Base-by-base conservation (phyloP, 108 stramenopile species). In the Pseudonitzschia pungens region DNA sequence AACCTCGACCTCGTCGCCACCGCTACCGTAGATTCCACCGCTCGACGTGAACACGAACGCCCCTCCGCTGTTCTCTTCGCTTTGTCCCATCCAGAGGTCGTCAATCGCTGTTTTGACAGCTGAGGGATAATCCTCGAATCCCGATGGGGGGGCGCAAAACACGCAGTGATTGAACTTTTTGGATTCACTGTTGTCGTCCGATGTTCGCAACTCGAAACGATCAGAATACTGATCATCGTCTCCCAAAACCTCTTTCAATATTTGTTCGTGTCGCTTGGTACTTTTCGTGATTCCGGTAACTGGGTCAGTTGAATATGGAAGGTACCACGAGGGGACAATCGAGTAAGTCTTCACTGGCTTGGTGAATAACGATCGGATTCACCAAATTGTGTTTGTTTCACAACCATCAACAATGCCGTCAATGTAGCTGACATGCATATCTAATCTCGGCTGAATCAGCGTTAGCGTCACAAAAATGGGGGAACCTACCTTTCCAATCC, bases 81-180 rank as follows among this genome's bases (percentile, higher is more conserved):
- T n/a, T 14, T 68, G 74, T 4, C 87, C 85, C 26, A 72, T 64
- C 89, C 90, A 91, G 7, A 83, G 29, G 20, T 76, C 77, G 11
- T 65, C 75, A 41, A 84, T 78, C 20, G 81, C 85, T 11, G 75
- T 71, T 52, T 79, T 51, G 4, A 93, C 83, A 6, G 89, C 90
- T 24, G 65, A 69, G 21, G 92, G 74, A 72, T 95, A 95, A 63
- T 95, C 88, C 4, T 90, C 88, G 70, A 90, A 95, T 40, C 94
- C 94, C 20, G 90, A 92, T 9, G 94, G 94, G 42, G 94, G 94
- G 28, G 92, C 94, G 53, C 94, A 95, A 77, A 95, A 95, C 16
- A 95, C 94, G 62, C 92, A 87, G 75, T 93, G 81, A 28, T 84
- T 68, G 63, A 82, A 95, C 41, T 78, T 86, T 32, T 50, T 36